Base-by-base conservation (phyloP, 345 rosid genomes). In the Bruguiera gymnorhiza region DNA sequence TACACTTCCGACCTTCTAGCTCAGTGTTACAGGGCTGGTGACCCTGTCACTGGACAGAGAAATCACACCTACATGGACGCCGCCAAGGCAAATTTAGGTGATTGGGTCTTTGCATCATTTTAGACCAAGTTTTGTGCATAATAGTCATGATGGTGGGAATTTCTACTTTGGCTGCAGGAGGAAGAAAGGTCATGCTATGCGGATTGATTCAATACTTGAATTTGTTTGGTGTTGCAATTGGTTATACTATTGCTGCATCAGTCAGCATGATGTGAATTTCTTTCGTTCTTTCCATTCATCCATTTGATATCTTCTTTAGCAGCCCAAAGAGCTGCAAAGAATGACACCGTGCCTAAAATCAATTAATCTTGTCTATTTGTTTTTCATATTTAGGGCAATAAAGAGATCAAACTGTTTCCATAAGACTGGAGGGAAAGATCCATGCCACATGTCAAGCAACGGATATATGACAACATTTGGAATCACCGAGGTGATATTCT, bases 361-460 rank as follows among this genome's bases (percentile, higher is more conserved):
- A 13, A 43, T 13, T 43, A 43, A 43, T 43, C 50, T 2, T 21
- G 24, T 26, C 63, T 5, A 4, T 6, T 29, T n/a, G 2, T 19
- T 48, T 52, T 24, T 6, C 29, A 32, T 52, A 63, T 65, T 36
- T 27, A 91, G 96, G 96, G 96, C 96, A 8, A 82, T 85, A 57
- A 87, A 89, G 83, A 87, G 96, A 81, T 85, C 96, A 1, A 86
- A 89, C 75, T 89, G 97, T 72, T 91, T 89, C 73, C 91, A 89
- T 69, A 72, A 76, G 39, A 91, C 88, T 29, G 82, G 79, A 8
- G 90, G 90, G 55, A 86, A 74, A 57, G 83, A 89, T 82, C 86
- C 93, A 23, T 89, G 97, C 68, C 88, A 80, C 65, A 84, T 89
- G 90, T 86, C 88, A 23, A 85, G 95, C 79, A 91, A 83, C 50